Percentiles rank a stretch among this genome's conserved stretches.
Conservation (phyloP, 805 yeast genomes). For the Novakomyces olei region DNA sequence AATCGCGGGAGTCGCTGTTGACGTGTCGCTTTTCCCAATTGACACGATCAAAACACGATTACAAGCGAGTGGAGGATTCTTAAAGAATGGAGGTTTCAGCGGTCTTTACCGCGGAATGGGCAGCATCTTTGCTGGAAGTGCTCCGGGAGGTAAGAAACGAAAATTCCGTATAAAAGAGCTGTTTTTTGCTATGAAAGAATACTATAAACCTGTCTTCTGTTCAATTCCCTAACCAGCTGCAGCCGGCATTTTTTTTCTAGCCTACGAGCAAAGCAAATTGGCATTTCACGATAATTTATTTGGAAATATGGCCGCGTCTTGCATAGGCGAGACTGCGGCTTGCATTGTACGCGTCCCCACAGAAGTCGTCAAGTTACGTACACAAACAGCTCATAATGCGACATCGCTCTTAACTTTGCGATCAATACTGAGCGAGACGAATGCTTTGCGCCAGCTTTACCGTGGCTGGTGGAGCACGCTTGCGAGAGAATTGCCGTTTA, state of each 20-base stretch:
- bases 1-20: constrained; percentile 91
- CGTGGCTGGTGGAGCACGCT: constrained; percentile 88
- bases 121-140: constrained; percentile 80
- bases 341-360: constrained; percentile 91
- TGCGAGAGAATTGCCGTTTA: constrained; percentile 89
- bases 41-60: constrained; percentile 86
- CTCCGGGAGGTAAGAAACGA: constrained; percentile 33
- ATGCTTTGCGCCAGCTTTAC: constrained; percentile 58
- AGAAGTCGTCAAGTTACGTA: constrained; percentile 84
- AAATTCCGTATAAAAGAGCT: too few species aligned
- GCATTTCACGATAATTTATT: too few species aligned
- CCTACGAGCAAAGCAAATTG: too few species aligned
- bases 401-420: constrained; percentile 48
- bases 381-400: constrained; percentile 46
- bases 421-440: constrained; percentile 34
- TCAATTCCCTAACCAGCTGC: constrained; percentile 10
- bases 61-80: constrained; percentile 90
- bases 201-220: constrained; percentile 26
- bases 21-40: constrained; percentile 82
- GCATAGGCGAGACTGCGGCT: constrained; percentile 79
- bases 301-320: constrained; percentile 56
- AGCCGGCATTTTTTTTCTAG: constrained; percentile 4
- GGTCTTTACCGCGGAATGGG: constrained; percentile 88
- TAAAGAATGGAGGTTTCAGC: constrained; percentile 73
- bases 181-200: constrained; percentile 68